phyloP scores from a whole-genome alignment of 2,329 filamentous ascomycete genomes.

The Fusarium annulatum region DNA sequence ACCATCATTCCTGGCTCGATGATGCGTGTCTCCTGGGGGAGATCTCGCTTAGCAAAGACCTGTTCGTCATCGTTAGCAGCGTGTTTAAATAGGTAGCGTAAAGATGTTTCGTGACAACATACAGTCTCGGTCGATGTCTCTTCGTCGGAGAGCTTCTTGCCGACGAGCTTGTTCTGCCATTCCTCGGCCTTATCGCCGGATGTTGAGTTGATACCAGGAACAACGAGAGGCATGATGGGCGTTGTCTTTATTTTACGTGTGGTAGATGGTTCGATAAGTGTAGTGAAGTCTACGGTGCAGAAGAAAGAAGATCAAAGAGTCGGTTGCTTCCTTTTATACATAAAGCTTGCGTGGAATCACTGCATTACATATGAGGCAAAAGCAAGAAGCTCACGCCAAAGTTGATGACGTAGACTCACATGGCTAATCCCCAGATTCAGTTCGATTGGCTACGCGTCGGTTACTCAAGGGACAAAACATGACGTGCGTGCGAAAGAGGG shows the following conservation, averaged over 20 bases:
- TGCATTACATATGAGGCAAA: conserved; percentile 7
- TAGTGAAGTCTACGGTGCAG: neutral
- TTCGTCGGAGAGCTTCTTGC: conserved; percentile 69
- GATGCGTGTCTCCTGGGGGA: conserved; percentile 67
- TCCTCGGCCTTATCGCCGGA: conserved; percentile 62
- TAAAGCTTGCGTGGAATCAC: conserved; percentile 14
- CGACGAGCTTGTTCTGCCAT: conserved; percentile 71
- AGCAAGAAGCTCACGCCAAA: conserved; percentile 21
- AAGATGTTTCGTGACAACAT: conserved; percentile 32
- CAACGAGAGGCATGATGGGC: conserved; percentile 71
- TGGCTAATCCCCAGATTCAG: conserved; percentile 20
- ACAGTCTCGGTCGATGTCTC: conserved; percentile 63
- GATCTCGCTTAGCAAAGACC: conserved; percentile 70
- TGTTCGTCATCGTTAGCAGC: conserved; percentile 42
- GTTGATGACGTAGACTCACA: conserved; percentile 46
- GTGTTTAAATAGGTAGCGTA: neutral
- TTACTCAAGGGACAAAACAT: conserved; percentile 22
- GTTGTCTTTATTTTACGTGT: neutral
- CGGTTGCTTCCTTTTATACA: conserved; percentile 23
- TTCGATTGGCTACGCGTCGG: conserved; percentile 34
- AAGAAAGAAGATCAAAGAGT: neutral
- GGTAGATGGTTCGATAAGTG: neutral
- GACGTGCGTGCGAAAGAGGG: conserved; percentile 24
- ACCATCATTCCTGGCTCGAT: conserved; percentile 67
- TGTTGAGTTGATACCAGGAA: conserved; percentile 66